These are phyloP conservation scores for Boletus pseudo-olivaceus DNA, from an alignment of 768 basidiomycete species.

Conservation along the genomic window DNA sequence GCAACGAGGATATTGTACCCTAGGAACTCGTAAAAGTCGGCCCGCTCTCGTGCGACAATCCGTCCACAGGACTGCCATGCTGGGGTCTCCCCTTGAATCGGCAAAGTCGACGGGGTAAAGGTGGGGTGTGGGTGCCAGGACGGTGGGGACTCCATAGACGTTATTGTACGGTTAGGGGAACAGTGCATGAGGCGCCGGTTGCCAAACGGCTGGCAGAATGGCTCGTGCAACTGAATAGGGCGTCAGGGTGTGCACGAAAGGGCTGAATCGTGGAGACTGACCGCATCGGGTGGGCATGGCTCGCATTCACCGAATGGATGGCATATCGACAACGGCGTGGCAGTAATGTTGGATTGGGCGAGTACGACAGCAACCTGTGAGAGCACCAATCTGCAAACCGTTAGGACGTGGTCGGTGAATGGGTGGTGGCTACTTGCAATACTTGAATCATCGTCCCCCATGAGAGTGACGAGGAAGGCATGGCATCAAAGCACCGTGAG, in stretches of 20 bases:
- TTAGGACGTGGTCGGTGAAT: not conserved
- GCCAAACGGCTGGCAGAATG: constrained; percentile 95
- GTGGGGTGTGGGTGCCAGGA: constrained; percentile 11
- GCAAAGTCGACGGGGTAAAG: constrained; percentile 8
- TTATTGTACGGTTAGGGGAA: constrained; percentile 31
- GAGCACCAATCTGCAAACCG: constrained; percentile 12
- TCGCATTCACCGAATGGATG: constrained; percentile 56
- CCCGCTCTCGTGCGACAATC: constrained; percentile 71
- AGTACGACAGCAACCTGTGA: constrained; percentile 7
- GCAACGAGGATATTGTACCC: constrained; percentile 79
- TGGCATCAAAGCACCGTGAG: constrained; percentile 25
- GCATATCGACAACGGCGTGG: constrained; percentile 33
- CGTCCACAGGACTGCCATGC: constrained; percentile 96
- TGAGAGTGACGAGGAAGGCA: not conserved
- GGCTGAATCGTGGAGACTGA: constrained; percentile 32
- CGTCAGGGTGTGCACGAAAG: constrained; percentile 3
- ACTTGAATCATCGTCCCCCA: constrained; percentile 11
- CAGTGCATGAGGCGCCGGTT: constrained; percentile 90
- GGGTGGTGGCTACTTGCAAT: constrained; percentile 3
- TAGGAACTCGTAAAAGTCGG: constrained; percentile 89
- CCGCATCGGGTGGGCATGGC: constrained; percentile 60
- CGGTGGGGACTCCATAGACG: constrained; percentile 21
- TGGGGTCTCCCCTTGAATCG: constrained; percentile 52
- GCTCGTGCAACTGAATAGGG: constrained; percentile 65
- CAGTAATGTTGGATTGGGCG: not conserved